Evolutionary conservation across 768 basidiomycete species (phyloP).

Genomic region (Macrolepiota dolichaula): DNA sequence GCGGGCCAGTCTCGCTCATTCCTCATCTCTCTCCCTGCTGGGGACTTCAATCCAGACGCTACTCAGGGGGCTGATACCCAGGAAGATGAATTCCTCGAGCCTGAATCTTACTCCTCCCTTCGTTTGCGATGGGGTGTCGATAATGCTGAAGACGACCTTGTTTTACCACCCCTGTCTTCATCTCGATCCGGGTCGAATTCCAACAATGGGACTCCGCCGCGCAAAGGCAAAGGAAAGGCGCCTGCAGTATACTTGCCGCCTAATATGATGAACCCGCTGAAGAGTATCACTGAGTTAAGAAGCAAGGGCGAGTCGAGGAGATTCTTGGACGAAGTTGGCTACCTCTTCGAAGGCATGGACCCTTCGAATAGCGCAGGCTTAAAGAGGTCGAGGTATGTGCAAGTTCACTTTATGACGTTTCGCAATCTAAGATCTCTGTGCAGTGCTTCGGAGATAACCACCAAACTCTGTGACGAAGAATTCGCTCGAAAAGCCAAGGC

Average conservation of each 20-base stretch:
- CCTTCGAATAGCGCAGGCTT: slow-evolving; percentile 47
- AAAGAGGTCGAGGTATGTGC: slow-evolving; percentile 61
- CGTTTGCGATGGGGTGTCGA: slow-evolving; percentile 82
- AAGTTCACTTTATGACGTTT: background rate
- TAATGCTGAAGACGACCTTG: slow-evolving; percentile 68
- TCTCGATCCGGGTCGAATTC: background rate
- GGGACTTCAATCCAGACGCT: slow-evolving; percentile 20
- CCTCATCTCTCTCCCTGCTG: slow-evolving; percentile 55
- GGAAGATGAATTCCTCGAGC: slow-evolving; percentile 48
- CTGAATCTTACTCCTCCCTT: slow-evolving; percentile 75
- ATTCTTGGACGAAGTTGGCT: slow-evolving; percentile 83
- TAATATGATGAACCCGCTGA: slow-evolving; percentile 70
- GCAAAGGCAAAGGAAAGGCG: slow-evolving; percentile 13
- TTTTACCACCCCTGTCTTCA: slow-evolving; percentile 21
- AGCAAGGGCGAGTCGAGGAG: slow-evolving; percentile 78
- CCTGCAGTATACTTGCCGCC: slow-evolving; percentile 32
- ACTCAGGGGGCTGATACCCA: slow-evolving; percentile 26
- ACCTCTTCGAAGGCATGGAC: slow-evolving; percentile 79
- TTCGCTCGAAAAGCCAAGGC: slow-evolving; percentile 80
- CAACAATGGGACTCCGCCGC: slow-evolving; percentile 3
- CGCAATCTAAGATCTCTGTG: background rate
- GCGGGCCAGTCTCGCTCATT: slow-evolving; percentile 80
- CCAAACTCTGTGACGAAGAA: slow-evolving; percentile 67
- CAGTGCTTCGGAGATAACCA: slow-evolving; percentile 76
- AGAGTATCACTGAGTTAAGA: slow-evolving; percentile 77